Evolutionary conservation across 768 basidiomycete species (phyloP).

Genomic region (Basidioascus undulatus): DNA sequence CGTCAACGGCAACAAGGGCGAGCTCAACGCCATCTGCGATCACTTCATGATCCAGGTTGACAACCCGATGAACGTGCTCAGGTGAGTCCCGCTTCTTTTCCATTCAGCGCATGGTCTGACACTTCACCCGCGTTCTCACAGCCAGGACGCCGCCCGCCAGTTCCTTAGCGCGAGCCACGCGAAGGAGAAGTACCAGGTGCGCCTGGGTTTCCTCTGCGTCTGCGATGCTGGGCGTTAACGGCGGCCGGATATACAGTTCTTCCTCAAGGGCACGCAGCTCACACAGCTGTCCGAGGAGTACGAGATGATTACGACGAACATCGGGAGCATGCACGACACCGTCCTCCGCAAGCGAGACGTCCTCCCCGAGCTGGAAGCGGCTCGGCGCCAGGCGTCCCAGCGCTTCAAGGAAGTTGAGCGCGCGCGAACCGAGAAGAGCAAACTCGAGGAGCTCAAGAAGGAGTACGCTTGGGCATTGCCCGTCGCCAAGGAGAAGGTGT

Average conservation of each 20-base stretch:
- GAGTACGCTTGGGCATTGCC: conserved; percentile 80
- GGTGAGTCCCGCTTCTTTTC: conserved; percentile 33
- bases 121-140: conserved; percentile 5
- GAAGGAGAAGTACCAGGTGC: conserved; percentile 67
- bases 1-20: conserved; percentile 54
- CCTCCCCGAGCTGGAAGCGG: conserved; percentile 45
- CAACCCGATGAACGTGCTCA: conserved; percentile 69
- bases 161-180: conserved; percentile 66
- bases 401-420: conserved; percentile 50
- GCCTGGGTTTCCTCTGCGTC: conserved; percentile 11
- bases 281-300: conserved; percentile 73
- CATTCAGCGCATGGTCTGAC: too few species aligned
- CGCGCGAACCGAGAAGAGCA: conserved; percentile 43
- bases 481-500: conserved; percentile 36
- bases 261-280: conserved; percentile 79
- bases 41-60: conserved; percentile 72
- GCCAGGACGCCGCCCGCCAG: conserved; percentile 42
- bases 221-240: background rate
- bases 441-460: conserved; percentile 43
- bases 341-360: conserved; percentile 47
- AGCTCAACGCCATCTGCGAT: conserved; percentile 67
- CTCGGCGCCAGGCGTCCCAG: conserved; percentile 30
- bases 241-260: conserved; percentile 61
- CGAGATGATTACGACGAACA: conserved; percentile 44
- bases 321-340: conserved; percentile 38